Conservation (phyloP, 306 rosid genomes). For the Sphenostylis stenocarpa region DNA sequence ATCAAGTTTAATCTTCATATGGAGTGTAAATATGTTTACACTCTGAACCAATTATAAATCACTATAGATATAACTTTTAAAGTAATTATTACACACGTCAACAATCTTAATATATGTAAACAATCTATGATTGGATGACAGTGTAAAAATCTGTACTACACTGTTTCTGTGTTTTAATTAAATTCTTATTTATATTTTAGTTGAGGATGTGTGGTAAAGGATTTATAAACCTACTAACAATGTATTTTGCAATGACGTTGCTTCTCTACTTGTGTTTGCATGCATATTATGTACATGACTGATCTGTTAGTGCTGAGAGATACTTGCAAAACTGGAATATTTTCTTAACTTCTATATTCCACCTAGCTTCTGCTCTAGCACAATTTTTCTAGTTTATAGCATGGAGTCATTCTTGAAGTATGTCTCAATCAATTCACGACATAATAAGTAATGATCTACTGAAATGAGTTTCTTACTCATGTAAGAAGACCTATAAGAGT, state of each 20-base stretch:
- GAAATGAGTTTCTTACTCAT: slow-evolving; percentile 7
- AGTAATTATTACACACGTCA: not conserved
- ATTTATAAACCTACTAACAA: slow-evolving; percentile 2
- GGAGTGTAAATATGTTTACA: not conserved
- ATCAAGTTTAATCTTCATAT: not conserved
- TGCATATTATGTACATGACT: slow-evolving; percentile 11
- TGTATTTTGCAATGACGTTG: not conserved
- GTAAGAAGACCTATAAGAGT: not conserved
- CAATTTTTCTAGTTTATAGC: not conserved
- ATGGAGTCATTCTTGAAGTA: not conserved
- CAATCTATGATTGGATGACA: not conserved
- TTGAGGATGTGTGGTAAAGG: not conserved
- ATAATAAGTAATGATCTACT: not conserved
- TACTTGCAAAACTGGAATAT: not conserved
- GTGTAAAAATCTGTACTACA: not conserved
- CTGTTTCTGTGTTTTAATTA: not conserved
- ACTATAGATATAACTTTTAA: not conserved
- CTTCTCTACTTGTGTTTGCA: slow-evolving; percentile 11
- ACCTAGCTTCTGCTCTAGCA: not conserved
- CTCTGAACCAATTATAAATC: not conserved
- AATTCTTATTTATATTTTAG: not conserved
- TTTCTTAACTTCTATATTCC: not conserved
- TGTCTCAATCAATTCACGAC: not conserved
- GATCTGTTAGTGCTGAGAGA: slow-evolving; percentile 7
- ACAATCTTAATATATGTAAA: not conserved